These are phyloP conservation scores for Populus trichocarpa DNA, from an alignment of 441 rosid genomes.

Conservation along the genomic window DNA sequence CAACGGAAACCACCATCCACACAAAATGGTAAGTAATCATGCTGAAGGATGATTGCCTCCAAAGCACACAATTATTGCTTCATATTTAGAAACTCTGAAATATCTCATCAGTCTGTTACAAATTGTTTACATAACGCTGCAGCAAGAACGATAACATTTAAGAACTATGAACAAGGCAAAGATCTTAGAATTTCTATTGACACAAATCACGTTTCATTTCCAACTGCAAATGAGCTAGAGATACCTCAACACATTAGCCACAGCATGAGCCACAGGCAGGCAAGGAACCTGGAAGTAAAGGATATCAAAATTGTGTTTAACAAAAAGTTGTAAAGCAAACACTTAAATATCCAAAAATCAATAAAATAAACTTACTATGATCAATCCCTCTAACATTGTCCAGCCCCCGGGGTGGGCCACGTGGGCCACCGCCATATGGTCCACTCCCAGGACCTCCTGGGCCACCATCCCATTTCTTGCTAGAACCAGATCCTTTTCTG, in stretches of 20 bases:
- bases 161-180: neutral
- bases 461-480: slow-evolving; percentile 92
- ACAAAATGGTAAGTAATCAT: neutral
- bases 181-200: neutral
- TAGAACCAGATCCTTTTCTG: slow-evolving; percentile 58
- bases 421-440: slow-evolving; percentile 55
- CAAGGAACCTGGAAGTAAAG: slow-evolving; percentile 54
- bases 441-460: slow-evolving; percentile 87
- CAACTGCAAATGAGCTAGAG: neutral
- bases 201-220: neutral
- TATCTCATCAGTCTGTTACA: neutral
- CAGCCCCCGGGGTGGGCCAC: slow-evolving; percentile 67
- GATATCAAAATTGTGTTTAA: neutral
- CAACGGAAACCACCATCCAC: neutral
- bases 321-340: neutral
- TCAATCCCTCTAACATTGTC: slow-evolving; percentile 83
- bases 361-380: slow-evolving; percentile 54
- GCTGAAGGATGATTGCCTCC: neutral
- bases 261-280: slow-evolving; percentile 99
- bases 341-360: neutral
- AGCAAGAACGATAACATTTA: neutral
- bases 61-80: neutral
- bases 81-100: neutral
- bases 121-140: neutral
- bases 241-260: slow-evolving; percentile 26